phyloP scores from a whole-genome alignment of 2,329 filamentous ascomycete genomes.

The Sporothrix humicola region DNA sequence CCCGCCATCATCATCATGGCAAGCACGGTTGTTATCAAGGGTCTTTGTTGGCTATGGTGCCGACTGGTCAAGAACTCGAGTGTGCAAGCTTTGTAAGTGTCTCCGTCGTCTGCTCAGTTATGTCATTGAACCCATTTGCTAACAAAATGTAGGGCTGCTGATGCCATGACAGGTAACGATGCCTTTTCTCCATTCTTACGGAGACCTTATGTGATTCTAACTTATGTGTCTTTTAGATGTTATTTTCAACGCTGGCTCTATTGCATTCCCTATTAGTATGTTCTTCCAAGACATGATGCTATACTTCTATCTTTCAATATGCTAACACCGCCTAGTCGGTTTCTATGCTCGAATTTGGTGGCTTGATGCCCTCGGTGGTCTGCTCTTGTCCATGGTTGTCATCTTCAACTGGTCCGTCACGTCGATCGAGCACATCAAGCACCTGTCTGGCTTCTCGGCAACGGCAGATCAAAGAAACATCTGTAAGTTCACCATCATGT shows the following conservation, averaged over 20 bases:
- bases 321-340: slow-evolving; percentile 56
- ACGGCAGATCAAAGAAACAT: slow-evolving; percentile 83
- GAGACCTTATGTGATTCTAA: not conserved
- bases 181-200: not conserved
- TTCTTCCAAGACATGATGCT: slow-evolving; percentile 20
- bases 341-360: slow-evolving; percentile 81
- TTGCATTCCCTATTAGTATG: slow-evolving; percentile 77
- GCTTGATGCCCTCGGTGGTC: slow-evolving; percentile 79
- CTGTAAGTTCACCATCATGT: slow-evolving; percentile 44
- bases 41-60: slow-evolving; percentile 85
- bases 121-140: not conserved
- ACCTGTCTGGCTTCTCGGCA: slow-evolving; percentile 78
- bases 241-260: slow-evolving; percentile 88
- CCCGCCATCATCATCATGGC: slow-evolving; percentile 82
- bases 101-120: not conserved
- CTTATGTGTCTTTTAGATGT: slow-evolving; percentile 57
- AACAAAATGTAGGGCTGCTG: slow-evolving; percentile 40
- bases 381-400: slow-evolving; percentile 78
- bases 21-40: slow-evolving; percentile 80
- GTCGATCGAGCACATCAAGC: slow-evolving; percentile 76
- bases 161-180: slow-evolving; percentile 41
- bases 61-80: slow-evolving; percentile 83
- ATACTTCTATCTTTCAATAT: no score
- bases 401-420: slow-evolving; percentile 80
- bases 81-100: slow-evolving; percentile 72